Base-by-base conservation (phyloP, 225 moss, liverwort and hornwort genomes). In the Marchantia paleacea region DNA sequence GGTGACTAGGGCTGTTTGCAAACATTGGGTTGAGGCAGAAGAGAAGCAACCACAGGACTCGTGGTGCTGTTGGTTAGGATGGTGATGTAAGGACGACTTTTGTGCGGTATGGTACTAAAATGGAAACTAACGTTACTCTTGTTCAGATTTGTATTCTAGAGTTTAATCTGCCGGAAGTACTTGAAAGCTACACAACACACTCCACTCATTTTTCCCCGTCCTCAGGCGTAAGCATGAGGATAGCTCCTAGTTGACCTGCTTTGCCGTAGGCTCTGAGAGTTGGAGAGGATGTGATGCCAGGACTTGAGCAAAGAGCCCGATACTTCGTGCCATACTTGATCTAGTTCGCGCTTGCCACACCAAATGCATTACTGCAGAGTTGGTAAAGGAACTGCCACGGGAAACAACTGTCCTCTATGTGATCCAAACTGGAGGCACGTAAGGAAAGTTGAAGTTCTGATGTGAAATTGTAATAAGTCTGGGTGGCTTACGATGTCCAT, bases 391-490 rank as follows among this genome's bases (percentile, higher is more conserved):
- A 75, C 52, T 74, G 75, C 53, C 75, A 60, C 69, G 76, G 51
- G 75, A 18, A 62, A 63, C 71, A 76, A 31, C 54, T 47, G 9
- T 30, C 57, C 67, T 72, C 67, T 63, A 30, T 61, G 67, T 57
- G 72, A 29, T 63, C 69, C 75, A 25, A 76, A 30, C 25, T 75
- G 12, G 24, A 52, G 55, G 26, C 52, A 12, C 25, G 75, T 12
- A n/a, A 55, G 53, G 50, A 10, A 12, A 75, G 75, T 75, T 25
- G 70, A 52, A 79, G 69, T 75, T 76, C 78, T 78, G 78, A 64
- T 84, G 84, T 84, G 67, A 30, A 84, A 22, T 72, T 14, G 26
- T 66, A 81, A 81, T 84, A 74, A 78, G 55, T 76, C 62, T 50
- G 77, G 57, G 31, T 66, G 66, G 51, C 72, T 72, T 72, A 72